A percentile compares a stretch with the other conserved stretches of the same genome.
These are phyloP conservation scores for Rhizopogon roseolus DNA, from an alignment of 768 basidiomycete genomes.

Conservation along the genomic window DNA sequence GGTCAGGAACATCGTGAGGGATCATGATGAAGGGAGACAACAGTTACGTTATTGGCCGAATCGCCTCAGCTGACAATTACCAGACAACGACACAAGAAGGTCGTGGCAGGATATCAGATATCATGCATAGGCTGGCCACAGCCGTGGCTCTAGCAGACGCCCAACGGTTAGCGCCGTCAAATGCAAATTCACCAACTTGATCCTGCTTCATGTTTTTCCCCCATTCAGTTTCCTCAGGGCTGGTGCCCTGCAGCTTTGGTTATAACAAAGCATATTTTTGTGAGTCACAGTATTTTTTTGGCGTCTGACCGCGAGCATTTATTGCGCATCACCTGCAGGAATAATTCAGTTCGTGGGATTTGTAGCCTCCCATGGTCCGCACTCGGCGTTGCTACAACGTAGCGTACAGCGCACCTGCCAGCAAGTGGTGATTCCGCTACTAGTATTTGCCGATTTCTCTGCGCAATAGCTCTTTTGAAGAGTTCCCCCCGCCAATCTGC, in stretches of 20 bases:
- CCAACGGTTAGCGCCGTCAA: background rate
- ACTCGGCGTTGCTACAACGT: background rate
- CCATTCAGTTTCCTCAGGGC: background rate
- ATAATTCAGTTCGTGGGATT: conserved; percentile 1
- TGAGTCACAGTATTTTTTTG: background rate
- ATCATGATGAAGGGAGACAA: conserved; percentile 12
- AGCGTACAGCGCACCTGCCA: conserved; percentile 1
- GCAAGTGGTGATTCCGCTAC: background rate
- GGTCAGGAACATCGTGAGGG: conserved; percentile 13
- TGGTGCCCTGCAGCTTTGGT: background rate
- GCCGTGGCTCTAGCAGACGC: background rate
- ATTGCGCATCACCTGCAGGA: too few relatives aligned
- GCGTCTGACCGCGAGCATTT: background rate
- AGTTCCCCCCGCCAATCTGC: background rate
- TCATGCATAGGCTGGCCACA: conserved; percentile 2
- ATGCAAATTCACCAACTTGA: background rate
- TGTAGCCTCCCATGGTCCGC: background rate
- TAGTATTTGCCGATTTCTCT: background rate
- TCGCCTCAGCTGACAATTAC: conserved; percentile 7
- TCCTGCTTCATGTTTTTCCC: background rate
- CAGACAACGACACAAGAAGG: conserved; percentile 5
- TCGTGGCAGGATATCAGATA: too few relatives aligned
- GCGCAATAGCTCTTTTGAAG: background rate
- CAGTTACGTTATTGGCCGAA: conserved; percentile 28
- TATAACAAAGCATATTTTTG: background rate